phyloP scores from a whole-genome alignment of 768 basidiomycete genomes.

The Gloeopeniophorella convolvens region DNA sequence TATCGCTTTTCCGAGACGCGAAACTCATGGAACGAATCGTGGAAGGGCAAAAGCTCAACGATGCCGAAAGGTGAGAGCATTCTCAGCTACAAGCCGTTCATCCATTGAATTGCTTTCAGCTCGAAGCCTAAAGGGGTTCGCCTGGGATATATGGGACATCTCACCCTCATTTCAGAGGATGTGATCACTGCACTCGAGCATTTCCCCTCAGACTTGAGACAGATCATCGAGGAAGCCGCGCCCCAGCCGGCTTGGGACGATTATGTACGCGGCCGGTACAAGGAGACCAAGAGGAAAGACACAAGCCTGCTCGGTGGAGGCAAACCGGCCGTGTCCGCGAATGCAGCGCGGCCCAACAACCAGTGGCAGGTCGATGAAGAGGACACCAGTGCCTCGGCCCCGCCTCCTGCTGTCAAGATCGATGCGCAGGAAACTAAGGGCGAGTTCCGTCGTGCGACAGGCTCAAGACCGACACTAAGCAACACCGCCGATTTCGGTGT shows the following conservation, averaged over 20 bases:
- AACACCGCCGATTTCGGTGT: conserved; percentile 61
- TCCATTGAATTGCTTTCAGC: conserved; percentile 31
- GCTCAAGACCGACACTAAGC: conserved; percentile 38
- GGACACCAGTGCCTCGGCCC: conserved; percentile 17
- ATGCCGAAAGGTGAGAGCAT: conserved; percentile 56
- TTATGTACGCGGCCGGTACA: conserved; percentile 80
- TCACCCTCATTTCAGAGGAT: conserved; percentile 92
- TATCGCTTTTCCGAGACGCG: conserved; percentile 84
- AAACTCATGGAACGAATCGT: conserved; percentile 79
- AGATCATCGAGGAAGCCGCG: conserved; percentile 56
- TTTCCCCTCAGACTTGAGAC: conserved; percentile 73
- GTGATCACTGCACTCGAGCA: conserved; percentile 84
- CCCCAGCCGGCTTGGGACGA: conserved; percentile 84
- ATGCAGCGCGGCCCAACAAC: conserved; percentile 24
- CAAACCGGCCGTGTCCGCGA: conserved; percentile 50
- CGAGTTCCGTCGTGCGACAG: conserved; percentile 50
- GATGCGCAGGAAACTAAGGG: conserved; percentile 34
- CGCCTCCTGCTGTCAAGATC: conserved; percentile 13
- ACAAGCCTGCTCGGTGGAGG: conserved; percentile 78
- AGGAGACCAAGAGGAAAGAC: conserved; percentile 82
- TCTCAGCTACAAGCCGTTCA: neutral
- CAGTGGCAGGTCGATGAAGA: conserved; percentile 68
- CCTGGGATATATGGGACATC: conserved; percentile 94
- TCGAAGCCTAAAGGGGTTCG: conserved; percentile 71
- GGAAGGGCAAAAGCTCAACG: conserved; percentile 77